Evolutionary conservation across 208 protist genomes (phyloP).

Genomic region (Trypanosoma cruzi): DNA sequence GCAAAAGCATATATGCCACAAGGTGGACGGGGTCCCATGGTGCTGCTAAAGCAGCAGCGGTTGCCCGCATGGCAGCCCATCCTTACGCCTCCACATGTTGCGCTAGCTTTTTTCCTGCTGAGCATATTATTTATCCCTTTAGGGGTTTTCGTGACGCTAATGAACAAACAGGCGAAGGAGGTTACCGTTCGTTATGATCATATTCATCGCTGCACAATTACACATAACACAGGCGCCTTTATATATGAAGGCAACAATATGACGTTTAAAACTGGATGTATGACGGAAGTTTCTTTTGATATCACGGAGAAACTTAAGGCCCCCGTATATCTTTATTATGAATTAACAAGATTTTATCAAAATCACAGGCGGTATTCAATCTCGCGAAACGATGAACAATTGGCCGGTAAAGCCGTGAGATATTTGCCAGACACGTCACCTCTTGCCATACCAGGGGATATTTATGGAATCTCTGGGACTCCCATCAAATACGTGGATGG

Average conservation of each 20-base stretch:
- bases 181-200: constrained; percentile 79
- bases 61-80: constrained; percentile 97
- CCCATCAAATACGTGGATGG: constrained; percentile 17
- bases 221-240: constrained; percentile 41
- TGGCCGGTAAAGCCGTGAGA: constrained; percentile 47
- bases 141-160: constrained; percentile 79
- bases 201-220: constrained; percentile 46
- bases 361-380: constrained; percentile 96
- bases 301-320: constrained; percentile 65
- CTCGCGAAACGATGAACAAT: constrained; percentile 74
- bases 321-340: constrained; percentile 98
- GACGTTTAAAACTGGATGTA: constrained; percentile 52
- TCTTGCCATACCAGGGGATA: constrained; percentile 56
- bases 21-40: constrained; percentile 12
- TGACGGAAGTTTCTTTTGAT: constrained; percentile 56
- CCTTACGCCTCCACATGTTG: constrained; percentile 91
- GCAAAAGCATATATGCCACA: background rate
- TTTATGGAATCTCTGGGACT: constrained; percentile 31
- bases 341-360: constrained; percentile 98
- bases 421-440: constrained; percentile 48
- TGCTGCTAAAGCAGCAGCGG: constrained; percentile 93
- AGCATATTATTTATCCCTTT: constrained; percentile 94
- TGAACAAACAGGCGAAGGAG: constrained; percentile 72
- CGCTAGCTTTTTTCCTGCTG: constrained; percentile 90
- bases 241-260: constrained; percentile 51